Conservation (phyloP, 257 asterid genomes). For the Mitragyna speciosa region DNA sequence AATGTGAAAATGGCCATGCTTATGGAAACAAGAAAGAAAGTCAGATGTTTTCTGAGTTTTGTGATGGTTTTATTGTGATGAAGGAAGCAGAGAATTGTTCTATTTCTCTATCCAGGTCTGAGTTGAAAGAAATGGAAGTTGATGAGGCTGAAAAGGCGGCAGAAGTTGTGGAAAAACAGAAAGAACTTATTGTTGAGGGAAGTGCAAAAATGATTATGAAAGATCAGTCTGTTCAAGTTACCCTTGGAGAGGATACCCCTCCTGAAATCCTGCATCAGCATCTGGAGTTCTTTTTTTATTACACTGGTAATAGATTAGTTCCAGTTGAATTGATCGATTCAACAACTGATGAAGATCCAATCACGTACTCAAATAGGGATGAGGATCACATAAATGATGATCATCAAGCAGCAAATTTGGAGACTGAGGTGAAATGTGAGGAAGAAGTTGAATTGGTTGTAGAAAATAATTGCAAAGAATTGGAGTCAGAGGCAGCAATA, state of each 20-base stretch:
- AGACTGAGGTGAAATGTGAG: constrained; percentile 24
- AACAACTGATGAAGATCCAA: constrained; percentile 38
- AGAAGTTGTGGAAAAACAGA: constrained; percentile 17
- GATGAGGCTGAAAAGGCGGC: constrained; percentile 3
- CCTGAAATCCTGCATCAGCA: constrained; percentile 53
- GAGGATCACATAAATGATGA: constrained; percentile 22
- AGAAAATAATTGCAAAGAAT: constrained; percentile 25
- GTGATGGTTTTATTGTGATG: constrained; percentile 10
- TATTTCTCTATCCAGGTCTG: constrained; percentile 7
- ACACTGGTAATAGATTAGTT: constrained; percentile 58
- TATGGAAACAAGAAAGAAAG: constrained; percentile 22
- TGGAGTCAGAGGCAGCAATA: constrained; percentile 28
- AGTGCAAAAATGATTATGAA: constrained; percentile 27
- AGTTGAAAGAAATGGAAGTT: constrained; percentile 21
- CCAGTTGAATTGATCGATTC: constrained; percentile 68
- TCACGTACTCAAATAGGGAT: constrained; percentile 15
- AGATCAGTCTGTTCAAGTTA: constrained; percentile 62
- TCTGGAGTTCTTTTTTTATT: constrained; percentile 77
- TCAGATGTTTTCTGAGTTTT: constrained; percentile 25
- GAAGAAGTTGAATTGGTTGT: constrained; percentile 26
- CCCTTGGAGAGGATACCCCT: constrained; percentile 39
- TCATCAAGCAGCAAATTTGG: constrained; percentile 26
- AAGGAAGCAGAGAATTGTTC: constrained; percentile 21
- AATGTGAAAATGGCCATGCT: constrained; percentile 19
- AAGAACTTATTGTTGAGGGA: constrained; percentile 31